Percentiles rank a stretch among this genome's conserved stretches.
phyloP scores from a whole-genome alignment of 2,329 filamentous ascomycete species.

The Clarireedia sp. region DNA sequence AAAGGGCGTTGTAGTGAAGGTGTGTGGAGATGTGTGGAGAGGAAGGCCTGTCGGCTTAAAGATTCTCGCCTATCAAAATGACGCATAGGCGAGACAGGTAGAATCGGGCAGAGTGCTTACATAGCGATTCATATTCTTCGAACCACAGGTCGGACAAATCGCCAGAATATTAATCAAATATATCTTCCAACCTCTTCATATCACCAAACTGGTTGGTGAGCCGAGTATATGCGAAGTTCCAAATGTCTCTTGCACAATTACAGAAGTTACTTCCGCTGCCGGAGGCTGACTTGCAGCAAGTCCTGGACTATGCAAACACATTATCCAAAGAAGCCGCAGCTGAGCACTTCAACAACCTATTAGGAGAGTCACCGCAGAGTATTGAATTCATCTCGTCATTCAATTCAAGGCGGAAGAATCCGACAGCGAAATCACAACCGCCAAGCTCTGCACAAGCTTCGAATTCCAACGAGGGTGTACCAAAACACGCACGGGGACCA shows the following conservation, averaged over 20 bases:
- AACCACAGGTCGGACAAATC: background rate
- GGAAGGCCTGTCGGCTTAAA: too few species aligned
- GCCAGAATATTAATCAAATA: background rate
- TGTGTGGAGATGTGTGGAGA: too few species aligned
- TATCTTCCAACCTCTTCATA: background rate
- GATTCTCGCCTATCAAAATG: background rate
- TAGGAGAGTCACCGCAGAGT: conserved; percentile 74
- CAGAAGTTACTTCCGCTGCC: conserved; percentile 76
- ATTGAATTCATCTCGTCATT: conserved; percentile 66
- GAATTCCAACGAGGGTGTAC: conserved; percentile 30
- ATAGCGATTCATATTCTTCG: background rate
- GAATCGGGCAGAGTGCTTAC: background rate
- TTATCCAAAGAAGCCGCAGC: conserved; percentile 71
- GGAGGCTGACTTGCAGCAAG: conserved; percentile 73
- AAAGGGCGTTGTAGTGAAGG: background rate
- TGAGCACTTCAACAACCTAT: conserved; percentile 77
- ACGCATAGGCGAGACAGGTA: background rate
- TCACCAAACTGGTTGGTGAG: background rate
- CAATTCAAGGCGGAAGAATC: conserved; percentile 56
- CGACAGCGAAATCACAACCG: conserved; percentile 15
- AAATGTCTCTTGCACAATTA: conserved; percentile 54
- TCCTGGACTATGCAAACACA: conserved; percentile 72
- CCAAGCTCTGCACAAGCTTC: conserved; percentile 4
- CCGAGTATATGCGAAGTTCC: background rate
- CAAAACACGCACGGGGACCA: conserved; percentile 39